These are phyloP conservation scores for Arthrobotrys megalospora DNA, from an alignment of 2,329 filamentous ascomycete species.

Conservation along the genomic window DNA sequence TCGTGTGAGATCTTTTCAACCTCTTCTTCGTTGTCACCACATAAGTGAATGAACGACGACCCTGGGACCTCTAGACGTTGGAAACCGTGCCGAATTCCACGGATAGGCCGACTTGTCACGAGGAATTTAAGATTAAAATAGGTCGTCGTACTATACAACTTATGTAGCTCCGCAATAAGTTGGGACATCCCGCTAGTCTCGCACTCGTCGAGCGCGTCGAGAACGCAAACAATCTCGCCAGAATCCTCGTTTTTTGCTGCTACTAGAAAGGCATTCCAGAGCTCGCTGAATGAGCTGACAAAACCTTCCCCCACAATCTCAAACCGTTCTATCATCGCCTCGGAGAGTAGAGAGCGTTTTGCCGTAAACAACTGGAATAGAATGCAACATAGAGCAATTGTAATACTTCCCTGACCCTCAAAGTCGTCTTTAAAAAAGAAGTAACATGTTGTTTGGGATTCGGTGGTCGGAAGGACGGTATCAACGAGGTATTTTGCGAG, in stretches of 20 bases:
- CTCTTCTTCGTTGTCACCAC: slow-evolving; percentile 61
- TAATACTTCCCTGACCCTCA: neutral
- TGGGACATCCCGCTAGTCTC: slow-evolving; percentile 7
- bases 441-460: slow-evolving; percentile 66
- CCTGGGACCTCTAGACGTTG: slow-evolving; percentile 33
- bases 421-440: slow-evolving; percentile 69
- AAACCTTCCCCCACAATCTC: slow-evolving; percentile 65
- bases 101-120: slow-evolving; percentile 67
- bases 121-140: slow-evolving; percentile 65
- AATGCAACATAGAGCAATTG: neutral
- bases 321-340: slow-evolving; percentile 65
- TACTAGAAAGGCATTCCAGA: slow-evolving; percentile 67
- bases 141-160: neutral
- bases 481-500: slow-evolving; percentile 69
- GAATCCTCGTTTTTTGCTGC: slow-evolving; percentile 49
- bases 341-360: slow-evolving; percentile 65
- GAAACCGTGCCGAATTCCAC: slow-evolving; percentile 65
- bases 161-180: neutral
- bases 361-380: neutral
- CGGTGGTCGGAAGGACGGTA: slow-evolving; percentile 60
- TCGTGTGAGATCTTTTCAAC: slow-evolving; percentile 65
- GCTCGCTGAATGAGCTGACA: slow-evolving; percentile 58
- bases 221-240: slow-evolving; percentile 65
- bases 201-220: slow-evolving; percentile 69
- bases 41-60: slow-evolving; percentile 65